phyloP scores from a whole-genome alignment of 768 basidiomycete species.

The Mycena vulgaris region DNA sequence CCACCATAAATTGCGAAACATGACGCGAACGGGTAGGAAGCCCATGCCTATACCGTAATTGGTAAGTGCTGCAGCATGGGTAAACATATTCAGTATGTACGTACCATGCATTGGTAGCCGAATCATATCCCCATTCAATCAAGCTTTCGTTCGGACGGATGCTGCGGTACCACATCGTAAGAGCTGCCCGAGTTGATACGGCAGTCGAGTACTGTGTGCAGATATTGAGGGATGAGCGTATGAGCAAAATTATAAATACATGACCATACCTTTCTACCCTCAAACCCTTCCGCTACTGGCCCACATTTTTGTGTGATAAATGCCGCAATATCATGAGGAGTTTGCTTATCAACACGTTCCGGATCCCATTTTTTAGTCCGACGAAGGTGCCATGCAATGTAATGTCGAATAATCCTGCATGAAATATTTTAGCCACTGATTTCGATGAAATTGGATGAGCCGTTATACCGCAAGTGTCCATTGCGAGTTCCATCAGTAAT shows the following conservation, averaged over 20 bases:
- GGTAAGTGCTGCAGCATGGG: no score
- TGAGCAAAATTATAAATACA: no score
- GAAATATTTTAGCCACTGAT: no score
- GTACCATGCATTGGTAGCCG: not conserved
- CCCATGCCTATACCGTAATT: no score
- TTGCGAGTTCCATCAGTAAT: no score
- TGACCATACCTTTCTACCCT: not conserved
- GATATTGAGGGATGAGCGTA: no score
- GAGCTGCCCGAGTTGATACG: conserved; percentile 35
- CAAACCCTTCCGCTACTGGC: not conserved
- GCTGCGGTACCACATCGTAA: conserved; percentile 35
- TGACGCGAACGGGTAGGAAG: conserved; percentile 19
- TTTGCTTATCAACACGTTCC: not conserved
- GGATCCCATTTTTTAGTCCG: not conserved
- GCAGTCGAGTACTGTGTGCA: no score
- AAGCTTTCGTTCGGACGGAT: conserved; percentile 29
- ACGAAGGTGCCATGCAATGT: not conserved
- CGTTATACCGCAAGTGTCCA: no score
- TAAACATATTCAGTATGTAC: no score
- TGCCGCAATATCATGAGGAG: not conserved
- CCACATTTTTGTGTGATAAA: conserved; percentile 19
- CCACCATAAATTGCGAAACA: conserved; percentile 43
- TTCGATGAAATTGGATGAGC: no score
- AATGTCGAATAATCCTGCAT: not conserved
- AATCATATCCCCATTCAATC: conserved; percentile 35